phyloP scores from a whole-genome alignment of 2,329 filamentous ascomycete species.

The Acephala macrosclerotiorum region DNA sequence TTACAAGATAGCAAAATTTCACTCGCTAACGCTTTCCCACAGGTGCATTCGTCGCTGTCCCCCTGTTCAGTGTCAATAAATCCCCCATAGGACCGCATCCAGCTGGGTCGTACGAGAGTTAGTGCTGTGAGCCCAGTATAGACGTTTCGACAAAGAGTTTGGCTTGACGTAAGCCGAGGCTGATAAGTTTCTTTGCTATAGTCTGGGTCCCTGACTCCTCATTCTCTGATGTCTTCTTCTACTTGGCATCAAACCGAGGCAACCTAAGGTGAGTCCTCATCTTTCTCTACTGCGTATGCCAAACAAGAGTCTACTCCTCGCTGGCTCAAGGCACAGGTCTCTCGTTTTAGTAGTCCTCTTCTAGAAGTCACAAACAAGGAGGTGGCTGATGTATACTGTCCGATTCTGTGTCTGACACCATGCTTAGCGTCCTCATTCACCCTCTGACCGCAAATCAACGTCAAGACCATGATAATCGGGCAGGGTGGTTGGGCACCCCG shows the following conservation, averaged over 20 bases:
- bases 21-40: background rate
- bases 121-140: background rate
- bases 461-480: constrained; percentile 16
- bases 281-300: constrained; percentile 3
- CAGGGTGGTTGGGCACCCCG: constrained; percentile 18
- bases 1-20: background rate
- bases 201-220: constrained; percentile 21
- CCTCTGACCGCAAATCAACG: constrained; percentile 20
- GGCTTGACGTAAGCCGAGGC: background rate
- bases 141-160: background rate
- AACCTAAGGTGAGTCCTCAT: constrained; percentile 14
- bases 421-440: constrained; percentile 14
- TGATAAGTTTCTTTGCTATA: constrained; percentile 6
- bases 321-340: background rate
- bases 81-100: constrained; percentile 20
- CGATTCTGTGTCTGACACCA: constrained; percentile 10
- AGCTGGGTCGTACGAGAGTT: constrained; percentile 19
- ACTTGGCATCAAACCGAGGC: constrained; percentile 19
- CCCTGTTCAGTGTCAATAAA: constrained; percentile 17
- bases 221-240: constrained; percentile 22
- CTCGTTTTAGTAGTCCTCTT: constrained; percentile 5
- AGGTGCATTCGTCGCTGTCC: constrained; percentile 21
- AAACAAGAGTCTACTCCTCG: constrained; percentile 9
- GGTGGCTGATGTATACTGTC: constrained; percentile 9
- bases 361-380: constrained; percentile 3